phyloP scores from a whole-genome alignment of 257 asterid species.

The Ophiorrhiza pumila region DNA sequence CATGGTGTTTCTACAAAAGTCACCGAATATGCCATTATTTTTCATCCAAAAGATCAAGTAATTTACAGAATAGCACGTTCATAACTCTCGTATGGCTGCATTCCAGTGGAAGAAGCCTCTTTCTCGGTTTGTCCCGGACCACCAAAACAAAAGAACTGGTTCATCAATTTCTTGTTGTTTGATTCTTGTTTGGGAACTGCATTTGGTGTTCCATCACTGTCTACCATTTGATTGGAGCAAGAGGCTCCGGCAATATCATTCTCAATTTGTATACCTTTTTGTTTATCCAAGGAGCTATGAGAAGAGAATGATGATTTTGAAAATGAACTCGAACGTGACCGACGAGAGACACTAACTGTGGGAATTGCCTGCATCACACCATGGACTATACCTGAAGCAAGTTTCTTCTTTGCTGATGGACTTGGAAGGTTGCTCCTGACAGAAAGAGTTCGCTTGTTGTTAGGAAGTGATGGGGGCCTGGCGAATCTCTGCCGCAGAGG shows the following conservation, averaged over 20 bases:
- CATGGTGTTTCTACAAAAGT: background rate
- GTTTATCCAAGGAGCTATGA: constrained; percentile 49
- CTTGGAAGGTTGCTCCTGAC: constrained; percentile 61
- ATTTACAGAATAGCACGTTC: constrained; percentile 17
- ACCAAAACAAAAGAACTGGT: constrained; percentile 72
- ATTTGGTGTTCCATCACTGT: constrained; percentile 25
- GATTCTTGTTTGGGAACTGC: constrained; percentile 30
- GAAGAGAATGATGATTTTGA: constrained; percentile 67
- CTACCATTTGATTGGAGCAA: constrained; percentile 24
- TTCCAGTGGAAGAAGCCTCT: constrained; percentile 15
- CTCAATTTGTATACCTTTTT: constrained; percentile 40
- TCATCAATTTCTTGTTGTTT: constrained; percentile 45
- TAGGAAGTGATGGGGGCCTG: constrained; percentile 43
- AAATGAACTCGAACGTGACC: constrained; percentile 78
- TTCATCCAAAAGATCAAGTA: background rate
- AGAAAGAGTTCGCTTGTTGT: constrained; percentile 69
- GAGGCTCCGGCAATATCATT: constrained; percentile 42
- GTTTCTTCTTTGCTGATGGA: constrained; percentile 70
- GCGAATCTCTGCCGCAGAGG: constrained; percentile 74
- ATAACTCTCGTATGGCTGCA: constrained; percentile 49
- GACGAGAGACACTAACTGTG: constrained; percentile 29
- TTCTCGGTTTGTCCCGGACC: constrained; percentile 33
- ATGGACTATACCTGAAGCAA: constrained; percentile 61
- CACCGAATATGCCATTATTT: background rate
- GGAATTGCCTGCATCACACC: constrained; percentile 70